Conservation (phyloP, 176 grass and related monocot genomes). For the Zoysia japonica region DNA sequence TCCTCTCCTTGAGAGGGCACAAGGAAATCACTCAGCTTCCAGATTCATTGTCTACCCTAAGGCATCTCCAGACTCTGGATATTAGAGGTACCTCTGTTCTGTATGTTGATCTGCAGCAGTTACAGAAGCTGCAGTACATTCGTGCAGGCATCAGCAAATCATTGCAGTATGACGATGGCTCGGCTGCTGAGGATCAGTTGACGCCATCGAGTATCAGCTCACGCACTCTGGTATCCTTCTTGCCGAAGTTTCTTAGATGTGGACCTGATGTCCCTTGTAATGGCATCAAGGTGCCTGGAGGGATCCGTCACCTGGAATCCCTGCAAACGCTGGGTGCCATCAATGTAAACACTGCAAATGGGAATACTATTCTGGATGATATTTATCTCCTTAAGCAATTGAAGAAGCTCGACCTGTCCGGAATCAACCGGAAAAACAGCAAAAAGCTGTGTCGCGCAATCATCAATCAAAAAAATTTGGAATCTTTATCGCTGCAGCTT, state of each 20-base stretch:
- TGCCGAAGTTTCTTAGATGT: neutral
- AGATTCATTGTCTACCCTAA: neutral
- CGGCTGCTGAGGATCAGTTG: no score
- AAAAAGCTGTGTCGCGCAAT: no score
- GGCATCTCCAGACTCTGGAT: no score
- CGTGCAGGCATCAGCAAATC: no score
- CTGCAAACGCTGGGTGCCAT: constrained; percentile 10
- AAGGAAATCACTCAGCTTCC: neutral
- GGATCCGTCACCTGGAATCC: neutral
- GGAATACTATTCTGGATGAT: neutral
- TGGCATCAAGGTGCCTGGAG: neutral
- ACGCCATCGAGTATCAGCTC: no score
- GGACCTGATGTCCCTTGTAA: neutral
- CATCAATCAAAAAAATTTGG: no score
- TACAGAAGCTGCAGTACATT: no score
- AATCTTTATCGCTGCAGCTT: no score
- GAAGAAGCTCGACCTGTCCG: neutral
- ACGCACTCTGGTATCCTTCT: neutral
- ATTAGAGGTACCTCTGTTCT: no score
- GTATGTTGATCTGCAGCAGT: no score
- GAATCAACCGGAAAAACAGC: neutral
- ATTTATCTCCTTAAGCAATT: neutral
- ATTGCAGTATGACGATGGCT: no score
- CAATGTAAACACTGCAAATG: neutral
- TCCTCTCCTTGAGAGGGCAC: constrained; percentile 13